Evolutionary conservation across 176 grass and related monocot genomes (phyloP).

Genomic region (Avena insularis): DNA sequence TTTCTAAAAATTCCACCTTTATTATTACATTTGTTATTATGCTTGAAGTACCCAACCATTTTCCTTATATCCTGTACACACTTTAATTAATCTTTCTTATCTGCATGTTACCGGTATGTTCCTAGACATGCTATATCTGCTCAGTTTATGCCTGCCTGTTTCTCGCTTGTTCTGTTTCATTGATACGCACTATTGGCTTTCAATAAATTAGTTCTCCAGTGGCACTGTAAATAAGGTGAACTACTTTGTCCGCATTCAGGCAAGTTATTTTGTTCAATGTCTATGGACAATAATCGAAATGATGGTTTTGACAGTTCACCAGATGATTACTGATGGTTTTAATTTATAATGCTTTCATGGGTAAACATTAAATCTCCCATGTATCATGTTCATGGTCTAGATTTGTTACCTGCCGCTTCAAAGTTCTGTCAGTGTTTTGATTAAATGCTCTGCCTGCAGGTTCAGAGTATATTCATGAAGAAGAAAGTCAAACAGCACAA

Average conservation of each 20-base stretch:
- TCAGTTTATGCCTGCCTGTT: background rate
- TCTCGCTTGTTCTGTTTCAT: background rate
- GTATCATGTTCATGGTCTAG: background rate
- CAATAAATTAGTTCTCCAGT: background rate
- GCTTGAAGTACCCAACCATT: background rate
- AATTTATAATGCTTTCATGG: background rate
- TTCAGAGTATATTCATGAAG: constrained; percentile 63
- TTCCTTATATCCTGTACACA: too few relatives aligned
- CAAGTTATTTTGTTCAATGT: background rate
- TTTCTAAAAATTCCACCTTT: background rate
- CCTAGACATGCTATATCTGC: background rate
- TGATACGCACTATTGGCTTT: background rate
- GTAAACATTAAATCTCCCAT: background rate
- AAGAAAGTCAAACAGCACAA: constrained; percentile 62
- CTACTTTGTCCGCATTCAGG: background rate
- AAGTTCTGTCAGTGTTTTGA: constrained; percentile 16
- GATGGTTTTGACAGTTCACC: background rate
- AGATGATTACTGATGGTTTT: background rate
- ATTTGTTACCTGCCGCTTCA: background rate
- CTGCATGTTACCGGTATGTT: background rate
- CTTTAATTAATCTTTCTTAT: background rate
- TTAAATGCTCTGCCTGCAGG: constrained; percentile 47
- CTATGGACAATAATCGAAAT: background rate
- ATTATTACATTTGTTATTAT: background rate
- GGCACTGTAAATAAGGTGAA: background rate